Evolutionary conservation across 2,329 filamentous ascomycete species (phyloP), one percentile per base, ranked within the genome.

Genomic region (Microdochium nivale): DNA sequence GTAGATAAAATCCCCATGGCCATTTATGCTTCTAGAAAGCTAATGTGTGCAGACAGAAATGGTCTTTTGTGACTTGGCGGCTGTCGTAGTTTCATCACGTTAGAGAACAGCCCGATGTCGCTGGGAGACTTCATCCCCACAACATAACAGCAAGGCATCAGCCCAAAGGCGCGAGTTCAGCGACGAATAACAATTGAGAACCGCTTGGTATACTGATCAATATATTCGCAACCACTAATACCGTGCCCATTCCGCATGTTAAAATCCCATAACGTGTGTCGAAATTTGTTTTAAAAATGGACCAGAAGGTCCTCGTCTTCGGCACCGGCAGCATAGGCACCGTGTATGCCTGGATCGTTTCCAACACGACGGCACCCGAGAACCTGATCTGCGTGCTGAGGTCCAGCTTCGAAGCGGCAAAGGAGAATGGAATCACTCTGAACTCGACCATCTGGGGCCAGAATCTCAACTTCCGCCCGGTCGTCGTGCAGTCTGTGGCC

Each of bases 321-420:
- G 70, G 65, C 5, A 60, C 68, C 10, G 68, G 64, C 49, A 66
- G 62, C 57, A 60, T 72, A 25, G 66, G 65, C 25, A 46, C 57
- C 1, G 58, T 62, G 9, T 58, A 66, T 47, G 44, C 57, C 5
- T 62, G 56, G 53, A 35, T 63, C 1, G 53, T 65, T 23, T 63
- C 60, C 1, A 54, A 59, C 7, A 58, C 56, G 3, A 47, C 61
- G 0, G 54, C 55, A 1, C 49, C 59, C 19, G 52, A 57, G 13
- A 59, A 64, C 52, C 58, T 67, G 51, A 62, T 60, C 5, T 57
- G 62, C 4, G 52, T 64, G 44, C 67, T 64, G 55, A 61, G 64
- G 21, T 66, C 62, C 11, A 65, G 66, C 55, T 66, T 61, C 53
- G 60, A 60, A 13, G 59, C 47, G 4, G 64, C 59, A 30, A 57